Conservation (phyloP, 305 asterid genomes). For the Salvia sclarea region DNA sequence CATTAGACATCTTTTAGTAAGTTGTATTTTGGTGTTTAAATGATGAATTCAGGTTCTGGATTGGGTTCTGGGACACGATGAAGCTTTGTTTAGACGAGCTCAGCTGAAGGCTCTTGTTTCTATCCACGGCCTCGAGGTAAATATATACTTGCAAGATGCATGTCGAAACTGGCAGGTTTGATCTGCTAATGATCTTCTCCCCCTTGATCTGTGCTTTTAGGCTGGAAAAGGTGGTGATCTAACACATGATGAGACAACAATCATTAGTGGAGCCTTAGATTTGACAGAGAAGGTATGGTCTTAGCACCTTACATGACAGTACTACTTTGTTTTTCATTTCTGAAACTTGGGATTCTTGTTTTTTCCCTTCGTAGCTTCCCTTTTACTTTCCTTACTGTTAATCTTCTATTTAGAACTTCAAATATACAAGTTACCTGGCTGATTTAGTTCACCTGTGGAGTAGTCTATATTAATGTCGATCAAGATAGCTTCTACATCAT, state of each 20-base stretch:
- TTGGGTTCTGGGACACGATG: constrained; percentile 84
- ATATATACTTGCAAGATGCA: constrained; percentile 11
- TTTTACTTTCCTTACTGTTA: too few relatives aligned
- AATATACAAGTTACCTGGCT: too few relatives aligned
- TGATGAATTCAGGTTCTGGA: constrained; percentile 68
- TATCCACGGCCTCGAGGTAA: constrained; percentile 92
- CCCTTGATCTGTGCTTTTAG: constrained; percentile 40
- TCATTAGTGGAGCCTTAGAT: constrained; percentile 95
- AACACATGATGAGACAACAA: constrained; percentile 94
- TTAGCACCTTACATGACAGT: neutral
- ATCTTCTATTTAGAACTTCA: too few relatives aligned
- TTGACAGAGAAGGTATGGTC: constrained; percentile 81
- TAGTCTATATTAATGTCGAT: too few relatives aligned
- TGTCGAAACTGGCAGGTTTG: too few relatives aligned
- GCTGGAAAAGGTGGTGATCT: constrained; percentile 99
- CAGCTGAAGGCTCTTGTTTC: constrained; percentile 97
- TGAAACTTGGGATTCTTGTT: neutral
- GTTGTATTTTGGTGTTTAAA: too few relatives aligned
- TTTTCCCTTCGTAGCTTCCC: neutral
- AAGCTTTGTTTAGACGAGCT: constrained; percentile 90
- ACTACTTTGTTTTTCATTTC: neutral
- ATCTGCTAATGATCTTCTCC: neutral
- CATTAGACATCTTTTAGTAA: too few relatives aligned
- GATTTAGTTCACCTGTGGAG: too few relatives aligned
- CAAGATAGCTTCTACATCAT: neutral